Evolutionary conservation across 179 eudicot genomes (phyloP), one percentile per base, ranked within the genome.

Genomic region (Beta lomatogona): DNA sequence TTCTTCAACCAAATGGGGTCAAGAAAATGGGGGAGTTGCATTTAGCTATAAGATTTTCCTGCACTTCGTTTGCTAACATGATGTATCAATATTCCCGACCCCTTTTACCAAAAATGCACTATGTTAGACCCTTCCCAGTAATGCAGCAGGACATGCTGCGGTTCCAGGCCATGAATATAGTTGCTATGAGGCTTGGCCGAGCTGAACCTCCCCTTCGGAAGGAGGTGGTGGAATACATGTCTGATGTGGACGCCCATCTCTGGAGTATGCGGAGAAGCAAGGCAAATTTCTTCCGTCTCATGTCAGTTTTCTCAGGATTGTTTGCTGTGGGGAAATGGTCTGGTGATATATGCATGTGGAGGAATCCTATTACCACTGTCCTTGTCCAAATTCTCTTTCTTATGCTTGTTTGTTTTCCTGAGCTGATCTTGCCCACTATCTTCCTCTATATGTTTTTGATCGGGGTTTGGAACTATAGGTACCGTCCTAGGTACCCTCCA

Each of bases 231-330:
- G 99, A 94, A 83, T 95, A 94, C 85, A 94, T 95, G 98, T 92
- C 95, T 9, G 99, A 95, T 54, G 93, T 91, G 77, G 95, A 94
- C 80, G 91, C 98, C 0, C 99, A 95, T 84, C 91, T 95, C 12
- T 95, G 99, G 99, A 92, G 98, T 85, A 94, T 95, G 99, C 85
- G 99, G 14, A 76, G 95, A 52, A 95, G 99, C 90, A 94, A 92
- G 79, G 99, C 99, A 5, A 95, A 95, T 82, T 94, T 95, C 86
- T 92, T 91, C 84, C 88, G 99, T 21, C 86, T 95, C 22, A 91
- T 92, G 98, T 87, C 94, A 0, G 89, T 94, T 22, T 95, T 95
- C 86, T 89, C 98, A 0, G 97, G 97, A 53, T 16, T 92, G 50
- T 92, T 95, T 76, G 91, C 98, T 19, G 88, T 86, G 3, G 93